Evolutionary conservation across 176 grass and related monocot species (phyloP).

Genomic region (barley (Hordeum vulgare)): MorexV3_pseudomolecules_assembly NC_058518.1:170942945-170943444

Average conservation of each 20-base stretch:
- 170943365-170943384: background rate
- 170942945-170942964: slow-evolving; percentile 79
- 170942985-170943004: slow-evolving; percentile 84
- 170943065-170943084: slow-evolving; percentile 82
- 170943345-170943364: slow-evolving; percentile 27
- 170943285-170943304: slow-evolving; percentile 36
- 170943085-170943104: slow-evolving; percentile 79
- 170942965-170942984: slow-evolving; percentile 74
- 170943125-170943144: slow-evolving; percentile 76
- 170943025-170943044: slow-evolving; percentile 73
- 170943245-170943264: slow-evolving; percentile 9
- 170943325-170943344: background rate
- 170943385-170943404: background rate
- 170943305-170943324: slow-evolving; percentile 28
- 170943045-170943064: slow-evolving; percentile 65
- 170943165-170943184: slow-evolving; percentile 69
- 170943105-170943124: slow-evolving; percentile 75
- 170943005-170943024: slow-evolving; percentile 83
- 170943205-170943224: slow-evolving; percentile 24
- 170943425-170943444: slow-evolving; percentile 31
- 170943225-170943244: slow-evolving; percentile 15
- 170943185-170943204: slow-evolving; percentile 49
- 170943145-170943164: slow-evolving; percentile 86
- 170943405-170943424: background rate
- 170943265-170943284: slow-evolving; percentile 22